Evolutionary conservation across 2,329 filamentous ascomycete genomes (phyloP).

Genomic region (Rutstroemia sp.): DNA sequence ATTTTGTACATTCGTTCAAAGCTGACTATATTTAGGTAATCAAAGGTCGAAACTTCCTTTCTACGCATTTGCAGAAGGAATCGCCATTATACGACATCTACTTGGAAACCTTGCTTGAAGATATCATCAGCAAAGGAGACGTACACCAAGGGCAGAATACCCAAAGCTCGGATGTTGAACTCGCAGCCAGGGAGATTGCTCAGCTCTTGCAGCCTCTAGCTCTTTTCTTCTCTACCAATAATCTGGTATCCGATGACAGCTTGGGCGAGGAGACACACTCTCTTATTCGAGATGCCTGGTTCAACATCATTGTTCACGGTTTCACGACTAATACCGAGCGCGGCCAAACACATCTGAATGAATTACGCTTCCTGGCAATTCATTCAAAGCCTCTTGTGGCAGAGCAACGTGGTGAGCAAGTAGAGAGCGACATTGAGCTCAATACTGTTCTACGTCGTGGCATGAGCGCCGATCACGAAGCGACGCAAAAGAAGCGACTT

Average conservation of each 20-base stretch:
- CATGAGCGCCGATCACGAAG: constrained; percentile 69
- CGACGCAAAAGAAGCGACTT: constrained; percentile 74
- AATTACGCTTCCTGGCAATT: constrained; percentile 76
- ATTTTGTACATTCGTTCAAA: neutral
- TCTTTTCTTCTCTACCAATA: constrained; percentile 65
- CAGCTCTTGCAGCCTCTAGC: constrained; percentile 85
- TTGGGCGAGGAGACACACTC: constrained; percentile 63
- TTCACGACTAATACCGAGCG: constrained; percentile 70
- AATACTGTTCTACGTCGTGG: constrained; percentile 89
- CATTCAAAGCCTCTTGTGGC: constrained; percentile 83
- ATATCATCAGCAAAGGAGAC: constrained; percentile 86
- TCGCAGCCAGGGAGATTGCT: constrained; percentile 79
- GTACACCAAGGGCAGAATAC: constrained; percentile 66
- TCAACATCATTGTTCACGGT: constrained; percentile 93
- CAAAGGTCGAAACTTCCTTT: constrained; percentile 73
- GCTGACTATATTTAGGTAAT: constrained; percentile 45
- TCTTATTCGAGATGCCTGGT: constrained; percentile 88
- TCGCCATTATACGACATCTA: constrained; percentile 79
- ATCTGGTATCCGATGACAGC: constrained; percentile 39
- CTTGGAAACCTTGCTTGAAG: constrained; percentile 73
- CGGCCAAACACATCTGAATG: constrained; percentile 64
- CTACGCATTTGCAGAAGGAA: constrained; percentile 56
- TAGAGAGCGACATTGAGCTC: constrained; percentile 94
- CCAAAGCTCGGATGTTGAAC: constrained; percentile 69
- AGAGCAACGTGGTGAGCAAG: constrained; percentile 79